Percentiles rank a stretch among this genome's conserved stretches.
Conservation (phyloP, 148 eudicot species). For the Cornus controversa region DNA sequence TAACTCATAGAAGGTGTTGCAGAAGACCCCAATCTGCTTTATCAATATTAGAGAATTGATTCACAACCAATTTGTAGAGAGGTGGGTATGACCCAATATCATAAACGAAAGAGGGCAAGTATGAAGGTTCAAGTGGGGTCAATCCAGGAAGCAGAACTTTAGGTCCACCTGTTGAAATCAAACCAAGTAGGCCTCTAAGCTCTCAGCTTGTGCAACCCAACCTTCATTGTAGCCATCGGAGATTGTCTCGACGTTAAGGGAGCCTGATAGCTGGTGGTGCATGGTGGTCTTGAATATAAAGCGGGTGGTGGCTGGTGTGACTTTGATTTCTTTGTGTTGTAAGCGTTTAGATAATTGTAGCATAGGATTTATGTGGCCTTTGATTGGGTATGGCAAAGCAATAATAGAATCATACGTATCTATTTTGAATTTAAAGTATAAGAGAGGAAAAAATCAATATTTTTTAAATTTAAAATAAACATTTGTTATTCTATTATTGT, state of each 20-base stretch:
- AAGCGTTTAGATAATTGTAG: slow-evolving; percentile 50
- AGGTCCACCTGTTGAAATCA: slow-evolving; percentile 19
- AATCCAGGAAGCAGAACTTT: slow-evolving; percentile 35
- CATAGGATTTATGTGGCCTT: slow-evolving; percentile 69
- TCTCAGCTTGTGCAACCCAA: slow-evolving; percentile 27
- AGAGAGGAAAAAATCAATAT: no score
- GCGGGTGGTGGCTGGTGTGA: slow-evolving; percentile 37
- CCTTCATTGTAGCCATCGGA: slow-evolving; percentile 45
- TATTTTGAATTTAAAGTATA: no score
- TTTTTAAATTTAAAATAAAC: no score
- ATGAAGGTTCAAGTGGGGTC: slow-evolving; percentile 32
- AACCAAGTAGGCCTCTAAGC: slow-evolving; percentile 21
- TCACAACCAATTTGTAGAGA: slow-evolving; percentile 20
- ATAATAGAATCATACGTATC: no score
- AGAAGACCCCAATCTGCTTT: slow-evolving; percentile 50
- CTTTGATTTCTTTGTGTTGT: slow-evolving; percentile 35
- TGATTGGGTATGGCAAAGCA: slow-evolving; percentile 39
- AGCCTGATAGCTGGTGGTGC: neutral
- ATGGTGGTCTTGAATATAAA: slow-evolving; percentile 30
- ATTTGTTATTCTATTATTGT: no score
- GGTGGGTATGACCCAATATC: slow-evolving; percentile 27
- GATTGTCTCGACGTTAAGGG: slow-evolving; percentile 27
- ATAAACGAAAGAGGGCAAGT: slow-evolving; percentile 35
- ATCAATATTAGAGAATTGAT: slow-evolving; percentile 43
- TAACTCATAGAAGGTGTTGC: slow-evolving; percentile 45